These are phyloP conservation scores for Colletotrichum magnum DNA, from an alignment of 2,329 filamentous ascomycete genomes.

Conservation along the genomic window DNA sequence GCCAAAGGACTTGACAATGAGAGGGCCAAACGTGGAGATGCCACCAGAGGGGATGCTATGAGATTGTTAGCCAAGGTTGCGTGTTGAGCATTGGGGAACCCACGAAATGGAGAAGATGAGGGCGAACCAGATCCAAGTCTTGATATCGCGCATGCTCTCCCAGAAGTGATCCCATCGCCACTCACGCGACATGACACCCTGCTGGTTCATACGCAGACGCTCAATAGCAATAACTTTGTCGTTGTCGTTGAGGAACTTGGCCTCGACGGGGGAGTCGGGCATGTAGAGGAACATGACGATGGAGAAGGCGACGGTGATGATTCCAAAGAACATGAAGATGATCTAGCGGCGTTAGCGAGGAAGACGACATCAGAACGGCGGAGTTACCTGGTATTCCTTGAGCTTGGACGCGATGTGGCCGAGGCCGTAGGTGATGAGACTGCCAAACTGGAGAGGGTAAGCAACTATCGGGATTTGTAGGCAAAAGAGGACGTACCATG, in stretches of 20 bases:
- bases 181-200: conserved; percentile 54
- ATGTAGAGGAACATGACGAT: conserved; percentile 69
- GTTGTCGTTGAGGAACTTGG: conserved; percentile 68
- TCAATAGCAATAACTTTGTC: conserved; percentile 73
- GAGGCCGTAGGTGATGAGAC: conserved; percentile 70
- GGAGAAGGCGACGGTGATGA: conserved; percentile 63
- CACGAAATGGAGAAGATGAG: conserved; percentile 68
- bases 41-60: conserved; percentile 66
- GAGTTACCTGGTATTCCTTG: conserved; percentile 62
- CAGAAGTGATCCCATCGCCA: conserved; percentile 59
- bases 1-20: conserved; percentile 72
- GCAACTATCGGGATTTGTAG: background rate
- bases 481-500: conserved; percentile 11
- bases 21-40: conserved; percentile 70
- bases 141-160: conserved; percentile 55
- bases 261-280: conserved; percentile 74
- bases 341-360: conserved; percentile 50
- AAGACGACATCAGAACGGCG: background rate
- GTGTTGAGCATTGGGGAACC: conserved; percentile 26
- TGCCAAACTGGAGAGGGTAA: conserved; percentile 58
- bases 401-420: conserved; percentile 60
- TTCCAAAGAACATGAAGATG: conserved; percentile 68
- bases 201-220: conserved; percentile 66
- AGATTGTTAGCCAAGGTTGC: background rate
- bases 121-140: conserved; percentile 59